Base-by-base conservation (phyloP, 257 asterid species). In the Vinca minor region DNA sequence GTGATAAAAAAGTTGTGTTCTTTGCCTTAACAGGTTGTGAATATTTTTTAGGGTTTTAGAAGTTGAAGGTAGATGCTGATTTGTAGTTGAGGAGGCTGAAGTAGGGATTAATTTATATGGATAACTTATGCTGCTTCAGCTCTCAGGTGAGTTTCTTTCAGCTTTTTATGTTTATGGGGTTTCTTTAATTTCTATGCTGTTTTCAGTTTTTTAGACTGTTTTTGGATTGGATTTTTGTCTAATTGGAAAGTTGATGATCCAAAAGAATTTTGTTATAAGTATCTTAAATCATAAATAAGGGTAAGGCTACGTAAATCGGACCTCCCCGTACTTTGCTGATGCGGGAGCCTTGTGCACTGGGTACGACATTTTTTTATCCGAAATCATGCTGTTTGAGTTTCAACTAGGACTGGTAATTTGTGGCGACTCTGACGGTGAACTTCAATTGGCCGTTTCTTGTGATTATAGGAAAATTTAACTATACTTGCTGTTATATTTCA, bases 81-180 rank as follows among this genome's bases (percentile, higher is more conserved):
- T 79, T 71, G 81, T 67, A 70, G 76, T 54, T 75, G 76, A 66
- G 74, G 64, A 61, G 67, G 60, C 57, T 79, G 80, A 76, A 73
- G 68, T 57, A 69, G 67, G 63, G 66, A 39, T 76, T 69, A 68
- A 68, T n/a, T 73, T 63, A 74, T 26, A 86, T 89, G 96, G 89
- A 77, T 75, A 80, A 62, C 69, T 69, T 84, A 8, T 84, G 95
- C 84, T 89, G 95, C 79, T 89, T 81, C 86, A 81, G 58, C 71
- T 78, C 87, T n/a, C 78, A 75, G 87, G 96, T 86, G 74, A 71
- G 7, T 65, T 75, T 75, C 72, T 28, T 38, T 39, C 34, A 45
- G 60, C 62, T 26, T 39, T 57, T 55, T 23, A 34, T 62, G 18
- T 39, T 34, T 34, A 62, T 57, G 26, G 54, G 69, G 18, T 34